A percentile compares a stretch with the other conserved stretches of the same genome.
Evolutionary conservation across 352 stramenopile genomes (phyloP).

Genomic region (Globisporangium perplexum): DNA sequence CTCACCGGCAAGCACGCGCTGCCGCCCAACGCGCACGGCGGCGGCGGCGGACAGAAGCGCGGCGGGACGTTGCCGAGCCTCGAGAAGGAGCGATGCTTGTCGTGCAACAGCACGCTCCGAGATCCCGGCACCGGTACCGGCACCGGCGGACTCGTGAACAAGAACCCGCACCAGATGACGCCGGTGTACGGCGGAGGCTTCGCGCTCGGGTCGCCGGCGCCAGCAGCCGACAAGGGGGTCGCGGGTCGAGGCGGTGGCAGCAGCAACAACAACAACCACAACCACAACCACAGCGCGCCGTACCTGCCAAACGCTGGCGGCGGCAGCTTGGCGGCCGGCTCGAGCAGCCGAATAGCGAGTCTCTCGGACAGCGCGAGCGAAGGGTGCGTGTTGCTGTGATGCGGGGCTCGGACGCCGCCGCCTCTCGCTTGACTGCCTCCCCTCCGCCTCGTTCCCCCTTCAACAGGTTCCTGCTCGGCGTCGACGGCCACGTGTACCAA

Average conservation of each 20-base stretch:
- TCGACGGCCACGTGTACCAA: conserved; percentile 83
- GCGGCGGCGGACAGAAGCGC: conserved; percentile 27
- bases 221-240: conserved; percentile 29
- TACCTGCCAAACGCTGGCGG: conserved; percentile 21
- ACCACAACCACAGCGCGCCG: conserved; percentile 28
- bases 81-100: conserved; percentile 72
- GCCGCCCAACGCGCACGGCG: not conserved
- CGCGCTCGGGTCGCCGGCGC: conserved; percentile 31
- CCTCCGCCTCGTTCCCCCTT: not conserved
- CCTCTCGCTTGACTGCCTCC: not conserved
- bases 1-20: conserved; percentile 65
- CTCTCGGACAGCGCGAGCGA: conserved; percentile 58
- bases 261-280: conserved; percentile 37
- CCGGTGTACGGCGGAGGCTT: conserved; percentile 72
- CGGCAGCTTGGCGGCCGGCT: conserved; percentile 10
- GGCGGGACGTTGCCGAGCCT: conserved; percentile 60
- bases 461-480: conserved; percentile 62
- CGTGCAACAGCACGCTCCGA: conserved; percentile 65
- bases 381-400: conserved; percentile 31
- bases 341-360: conserved; percentile 18
- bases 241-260: conserved; percentile 10
- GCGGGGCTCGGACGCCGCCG: not conserved
- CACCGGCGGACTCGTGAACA: conserved; percentile 33
- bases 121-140: conserved; percentile 20
- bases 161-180: conserved; percentile 60